Conservation (phyloP, 225 moss, liverwort and hornwort genomes). For the Marchantia polymorpha region DNA sequence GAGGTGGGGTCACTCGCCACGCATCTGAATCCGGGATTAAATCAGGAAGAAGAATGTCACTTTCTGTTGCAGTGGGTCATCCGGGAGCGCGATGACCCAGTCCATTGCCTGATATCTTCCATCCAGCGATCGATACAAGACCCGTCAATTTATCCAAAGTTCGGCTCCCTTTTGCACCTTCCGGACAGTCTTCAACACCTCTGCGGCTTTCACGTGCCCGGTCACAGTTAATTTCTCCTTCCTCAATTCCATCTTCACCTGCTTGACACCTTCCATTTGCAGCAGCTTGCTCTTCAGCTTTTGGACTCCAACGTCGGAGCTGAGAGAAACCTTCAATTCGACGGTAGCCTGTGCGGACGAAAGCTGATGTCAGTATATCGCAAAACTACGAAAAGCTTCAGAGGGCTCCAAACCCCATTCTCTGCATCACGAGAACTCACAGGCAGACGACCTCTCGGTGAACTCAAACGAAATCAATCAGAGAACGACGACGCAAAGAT, state of each 20-base stretch:
- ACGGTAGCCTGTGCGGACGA: slow-evolving; percentile 3
- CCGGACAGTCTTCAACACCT: slow-evolving; percentile 20
- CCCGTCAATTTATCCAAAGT: slow-evolving; percentile 18
- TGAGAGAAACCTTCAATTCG: slow-evolving; percentile 18
- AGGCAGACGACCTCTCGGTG: too few relatives aligned
- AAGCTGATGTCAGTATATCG: not conserved
- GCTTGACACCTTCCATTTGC: slow-evolving; percentile 25
- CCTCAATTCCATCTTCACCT: slow-evolving; percentile 12
- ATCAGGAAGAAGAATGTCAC: too few relatives aligned
- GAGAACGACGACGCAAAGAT: not conserved
- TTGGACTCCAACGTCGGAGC: slow-evolving; percentile 12
- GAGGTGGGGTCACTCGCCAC: not conserved
- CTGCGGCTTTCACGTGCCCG: slow-evolving; percentile 15
- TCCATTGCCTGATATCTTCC: not conserved
- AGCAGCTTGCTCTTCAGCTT: slow-evolving; percentile 20
- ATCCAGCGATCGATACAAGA: not conserved
- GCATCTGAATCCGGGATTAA: too few relatives aligned
- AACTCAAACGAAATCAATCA: not conserved
- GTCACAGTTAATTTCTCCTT: slow-evolving; percentile 20
- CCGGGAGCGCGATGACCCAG: not conserved
- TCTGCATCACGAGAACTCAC: not conserved
- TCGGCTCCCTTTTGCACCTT: slow-evolving; percentile 23
- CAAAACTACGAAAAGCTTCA: too few relatives aligned
- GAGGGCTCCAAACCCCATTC: not conserved
- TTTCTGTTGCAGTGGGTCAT: not conserved